Evolutionary conservation across 768 basidiomycete species (phyloP), one percentile per base, ranked within the genome.

Genomic region (Boletus barrowsii): DNA sequence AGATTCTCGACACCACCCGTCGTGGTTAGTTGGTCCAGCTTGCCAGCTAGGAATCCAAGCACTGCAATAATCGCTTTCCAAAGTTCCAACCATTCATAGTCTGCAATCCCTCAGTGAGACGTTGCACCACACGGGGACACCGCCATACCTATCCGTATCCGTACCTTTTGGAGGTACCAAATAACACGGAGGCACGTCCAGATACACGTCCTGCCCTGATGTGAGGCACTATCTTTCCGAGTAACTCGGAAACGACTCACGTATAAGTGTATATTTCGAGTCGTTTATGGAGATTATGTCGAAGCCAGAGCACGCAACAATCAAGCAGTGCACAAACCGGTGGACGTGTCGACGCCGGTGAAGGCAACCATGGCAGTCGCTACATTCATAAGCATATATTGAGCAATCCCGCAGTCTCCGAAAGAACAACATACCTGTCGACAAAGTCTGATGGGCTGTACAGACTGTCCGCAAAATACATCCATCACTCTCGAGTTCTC

Each of bases 241-340:
- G 8, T 18, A 14, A 17, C 24, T 47, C 15, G 20, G 18, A 47
- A 43, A 32, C 13, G 18, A 68, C 83, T 42, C 60, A 85, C 87
- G 74, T 69, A 59, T 86, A 87, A 7, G 79, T 78, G 29, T 75
- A 71, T 0, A 80, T 77, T 53, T 87, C 83, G 5, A 88, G 68
- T 29, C 73, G 77, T 59, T 79, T 85, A 52, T 87, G 83, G 30
- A 88, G 69, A 62, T 87, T 87, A 59, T 89, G 86, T 17, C 84
- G 80, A 26, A 87, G 66, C 84, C 85, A 88, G 14, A 88, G 72
- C 7, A 84, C 75, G 59, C 82, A 84, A 53, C 83, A 86, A 64
- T 88, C 86, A n/a, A 88, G 62, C 22, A 88, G 51, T 4, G 83
- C 79, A 59, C 83, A 83, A 24, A 85, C 56, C 2, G 79, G 78